Evolutionary conservation across 106 monocot genomes (phyloP).

Genomic region (Narthecium ossifragum): DNA sequence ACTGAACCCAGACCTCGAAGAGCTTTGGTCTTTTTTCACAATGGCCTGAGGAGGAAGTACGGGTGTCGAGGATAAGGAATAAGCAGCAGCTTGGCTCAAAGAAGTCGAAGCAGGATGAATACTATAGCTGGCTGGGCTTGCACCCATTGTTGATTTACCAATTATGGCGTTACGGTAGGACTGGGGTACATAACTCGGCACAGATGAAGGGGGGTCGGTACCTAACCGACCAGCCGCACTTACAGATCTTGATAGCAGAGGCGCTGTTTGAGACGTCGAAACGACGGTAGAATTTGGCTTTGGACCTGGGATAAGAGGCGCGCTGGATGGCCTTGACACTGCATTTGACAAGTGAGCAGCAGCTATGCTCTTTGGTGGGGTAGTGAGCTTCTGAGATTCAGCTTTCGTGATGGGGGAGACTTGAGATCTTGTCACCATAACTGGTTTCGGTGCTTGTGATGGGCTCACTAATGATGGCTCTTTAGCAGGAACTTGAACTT

Average conservation of each 20-base stretch:
- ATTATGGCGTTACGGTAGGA: constrained; percentile 88
- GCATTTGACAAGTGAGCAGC: constrained; percentile 15
- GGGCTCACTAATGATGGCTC: constrained; percentile 16
- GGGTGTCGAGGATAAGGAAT: background rate
- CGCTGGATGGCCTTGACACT: constrained; percentile 72
- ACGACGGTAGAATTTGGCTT: constrained; percentile 29
- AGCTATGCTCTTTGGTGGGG: constrained; percentile 19
- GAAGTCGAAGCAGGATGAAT: constrained; percentile 10
- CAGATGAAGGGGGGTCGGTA: constrained; percentile 34
- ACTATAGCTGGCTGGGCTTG: constrained; percentile 13
- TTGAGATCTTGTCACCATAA: constrained; percentile 14
- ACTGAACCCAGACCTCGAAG: constrained; percentile 28
- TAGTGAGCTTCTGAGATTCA: constrained; percentile 34
- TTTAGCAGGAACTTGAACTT: constrained; percentile 5
- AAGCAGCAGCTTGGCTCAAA: constrained; percentile 8
- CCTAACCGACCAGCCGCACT: constrained; percentile 58
- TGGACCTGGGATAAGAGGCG: constrained; percentile 57
- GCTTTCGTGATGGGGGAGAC: constrained; percentile 18
- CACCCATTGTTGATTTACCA: constrained; percentile 28
- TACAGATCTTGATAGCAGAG: constrained; percentile 53
- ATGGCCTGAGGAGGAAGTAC: constrained; percentile 17
- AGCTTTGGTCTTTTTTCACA: constrained; percentile 17
- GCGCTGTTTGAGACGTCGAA: constrained; percentile 27
- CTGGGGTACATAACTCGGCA: constrained; percentile 47
- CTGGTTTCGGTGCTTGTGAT: constrained; percentile 1